Evolutionary conservation across 805 yeast species (phyloP).

Genomic region (Lipomyces oligophaga): DNA sequence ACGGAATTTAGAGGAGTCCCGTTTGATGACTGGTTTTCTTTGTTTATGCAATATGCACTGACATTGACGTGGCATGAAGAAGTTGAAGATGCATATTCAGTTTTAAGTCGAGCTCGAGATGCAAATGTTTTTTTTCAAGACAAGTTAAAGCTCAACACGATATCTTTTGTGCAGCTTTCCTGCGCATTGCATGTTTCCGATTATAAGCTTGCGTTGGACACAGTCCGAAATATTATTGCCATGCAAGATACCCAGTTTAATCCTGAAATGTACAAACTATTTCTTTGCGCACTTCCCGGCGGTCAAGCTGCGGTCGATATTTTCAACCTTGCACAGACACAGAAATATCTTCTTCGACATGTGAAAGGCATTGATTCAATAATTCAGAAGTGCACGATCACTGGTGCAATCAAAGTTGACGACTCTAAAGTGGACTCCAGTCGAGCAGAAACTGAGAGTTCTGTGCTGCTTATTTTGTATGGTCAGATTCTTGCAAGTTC

Average conservation of each 20-base stretch:
- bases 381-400: conserved; percentile 49
- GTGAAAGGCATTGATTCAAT: conserved; percentile 82
- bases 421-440: conserved; percentile 31
- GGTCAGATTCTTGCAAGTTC: conserved; percentile 77
- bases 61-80: conserved; percentile 58
- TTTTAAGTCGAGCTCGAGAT: conserved; percentile 68
- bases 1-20: conserved; percentile 62
- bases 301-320: conserved; percentile 57
- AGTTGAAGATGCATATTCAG: conserved; percentile 60
- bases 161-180: conserved; percentile 65
- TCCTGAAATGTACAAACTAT: conserved; percentile 60
- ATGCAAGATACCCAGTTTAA: conserved; percentile 68
- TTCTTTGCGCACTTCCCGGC: conserved; percentile 58
- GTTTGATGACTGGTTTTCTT: conserved; percentile 78
- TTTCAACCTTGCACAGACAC: conserved; percentile 76
- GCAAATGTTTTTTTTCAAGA: conserved; percentile 76
- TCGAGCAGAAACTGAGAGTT: conserved; percentile 32
- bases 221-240: conserved; percentile 46
- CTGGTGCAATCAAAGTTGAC: conserved; percentile 70
- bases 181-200: conserved; percentile 53
- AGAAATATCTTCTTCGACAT: conserved; percentile 84
- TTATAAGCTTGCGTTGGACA: conserved; percentile 50
- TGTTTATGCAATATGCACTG: conserved; percentile 76
- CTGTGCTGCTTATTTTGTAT: conserved; percentile 73
- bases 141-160: conserved; percentile 53